These are phyloP conservation scores for Trichoderma simmonsii DNA, from an alignment of 2,329 filamentous ascomycete genomes.

Conservation along the genomic window DNA sequence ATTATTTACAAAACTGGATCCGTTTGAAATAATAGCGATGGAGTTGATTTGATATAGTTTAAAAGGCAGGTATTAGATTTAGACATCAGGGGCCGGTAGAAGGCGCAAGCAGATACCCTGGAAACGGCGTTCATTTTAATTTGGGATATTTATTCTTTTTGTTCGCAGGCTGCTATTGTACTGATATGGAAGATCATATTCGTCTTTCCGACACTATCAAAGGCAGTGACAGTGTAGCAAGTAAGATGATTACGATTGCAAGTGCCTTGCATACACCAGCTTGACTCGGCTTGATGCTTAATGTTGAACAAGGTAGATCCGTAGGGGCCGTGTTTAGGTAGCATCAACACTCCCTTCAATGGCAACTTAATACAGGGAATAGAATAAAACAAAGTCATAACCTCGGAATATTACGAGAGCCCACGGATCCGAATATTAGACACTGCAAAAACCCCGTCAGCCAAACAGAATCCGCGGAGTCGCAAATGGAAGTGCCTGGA, in stretches of 20 bases:
- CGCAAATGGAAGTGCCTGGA: background rate
- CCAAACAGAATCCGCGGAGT: background rate
- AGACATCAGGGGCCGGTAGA: background rate
- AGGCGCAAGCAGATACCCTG: background rate
- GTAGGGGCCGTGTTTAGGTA: no score
- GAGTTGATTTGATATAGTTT: background rate
- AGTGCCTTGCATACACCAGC: no score
- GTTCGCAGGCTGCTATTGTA: no score
- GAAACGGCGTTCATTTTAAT: background rate
- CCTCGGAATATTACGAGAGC: background rate
- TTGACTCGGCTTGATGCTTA: no score
- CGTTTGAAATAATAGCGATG: background rate
- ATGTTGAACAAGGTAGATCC: no score
- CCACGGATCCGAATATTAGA: background rate
- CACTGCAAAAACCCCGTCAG: background rate
- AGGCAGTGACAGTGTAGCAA: no score
- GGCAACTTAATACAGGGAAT: background rate
- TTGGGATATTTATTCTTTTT: background rate
- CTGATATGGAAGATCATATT: no score
- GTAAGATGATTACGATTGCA: background rate
- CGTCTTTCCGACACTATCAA: no score
- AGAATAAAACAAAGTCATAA: background rate
- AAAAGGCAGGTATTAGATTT: background rate
- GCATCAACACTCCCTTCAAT: background rate
- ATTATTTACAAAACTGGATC: background rate